phyloP scores from a whole-genome alignment of 176 grass and related monocot species.

The Thinopyrum elongatum region DNA sequence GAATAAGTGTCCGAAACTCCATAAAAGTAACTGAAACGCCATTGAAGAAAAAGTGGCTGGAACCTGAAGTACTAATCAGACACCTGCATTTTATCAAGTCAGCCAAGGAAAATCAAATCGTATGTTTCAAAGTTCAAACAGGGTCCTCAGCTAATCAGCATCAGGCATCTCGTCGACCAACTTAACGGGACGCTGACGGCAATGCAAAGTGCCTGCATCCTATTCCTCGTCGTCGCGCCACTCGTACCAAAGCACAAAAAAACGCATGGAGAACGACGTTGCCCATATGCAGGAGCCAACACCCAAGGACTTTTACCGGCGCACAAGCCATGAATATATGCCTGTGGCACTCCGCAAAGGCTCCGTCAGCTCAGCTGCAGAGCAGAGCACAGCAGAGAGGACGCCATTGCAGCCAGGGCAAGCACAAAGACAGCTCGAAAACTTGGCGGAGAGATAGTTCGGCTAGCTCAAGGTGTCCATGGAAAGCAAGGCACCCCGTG shows the following conservation, averaged over 20 bases:
- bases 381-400: neutral
- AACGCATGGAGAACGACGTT: neutral
- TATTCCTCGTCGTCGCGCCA: neutral
- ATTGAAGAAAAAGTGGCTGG: too few relatives aligned
- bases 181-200: neutral
- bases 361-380: slow-evolving; percentile 14
- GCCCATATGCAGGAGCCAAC: neutral
- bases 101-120: too few relatives aligned
- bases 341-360: slow-evolving; percentile 26
- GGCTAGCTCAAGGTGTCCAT: slow-evolving; percentile 24
- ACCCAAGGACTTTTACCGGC: neutral
- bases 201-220: neutral
- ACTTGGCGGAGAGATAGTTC: slow-evolving; percentile 19
- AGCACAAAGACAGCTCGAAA: slow-evolving; percentile 13
- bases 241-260: neutral
- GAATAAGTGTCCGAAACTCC: too few relatives aligned
- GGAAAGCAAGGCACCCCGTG: slow-evolving; percentile 36
- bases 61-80: too few relatives aligned
- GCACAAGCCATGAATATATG: slow-evolving; percentile 52
- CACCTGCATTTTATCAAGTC: too few relatives aligned
- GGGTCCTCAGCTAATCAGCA: too few relatives aligned
- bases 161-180: too few relatives aligned
- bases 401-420: slow-evolving; percentile 30
- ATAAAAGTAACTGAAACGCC: too few relatives aligned
- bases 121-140: too few relatives aligned